Evolutionary conservation across 2,329 filamentous ascomycete species (phyloP), one percentile per base, ranked within the genome.

Genomic region (Penicillium concentricum): DNA sequence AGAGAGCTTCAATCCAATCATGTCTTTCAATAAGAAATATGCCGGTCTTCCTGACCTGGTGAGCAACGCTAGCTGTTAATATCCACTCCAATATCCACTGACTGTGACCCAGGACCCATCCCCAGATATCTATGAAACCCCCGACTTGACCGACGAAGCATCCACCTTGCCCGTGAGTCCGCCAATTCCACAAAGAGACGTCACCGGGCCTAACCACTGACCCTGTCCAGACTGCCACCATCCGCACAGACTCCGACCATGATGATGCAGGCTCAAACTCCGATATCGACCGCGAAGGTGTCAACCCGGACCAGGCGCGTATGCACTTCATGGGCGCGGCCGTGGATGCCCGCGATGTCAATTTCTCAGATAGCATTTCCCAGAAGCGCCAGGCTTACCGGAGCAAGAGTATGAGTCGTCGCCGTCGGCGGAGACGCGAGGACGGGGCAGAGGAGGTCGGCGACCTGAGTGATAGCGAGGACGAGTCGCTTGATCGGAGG

Each of bases 101-200:
- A 51, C 51, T 24, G 15, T 38, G 13, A 42, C 18, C 30, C 22
- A 95, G 90, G 92, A 97, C 77, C 89, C 88, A 53, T 92, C 92
- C 28, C 92, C 92, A 64, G 94, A 97, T 71, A 91, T 96, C 68
- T 97, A 97, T 80, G 93, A 97, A 77, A 97, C 94, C 16, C 92
- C 93, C 63, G 92, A 96, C 54, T 80, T 97, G 64, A 93, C 89
- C 55, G 91, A 96, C 70, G 92, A 96, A 74, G 89, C 86, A 61
- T 96, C 92, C 22, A 96, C 92, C 46, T 79, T 92, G 56, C 90
- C 87, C 54, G 90, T 93, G 79, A 75, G 84, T 74, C 41, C 56
- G 32, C 18, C 37, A 52, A 46, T 26, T 18, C 20, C n/a, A 51
- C 37, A 35, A 34, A 5, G 9, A 49, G 24, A 54, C 6, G 15